A percentile compares a stretch with the other conserved stretches of the same genome.
Evolutionary conservation across 345 rosid species (phyloP).

Genomic region (sweet orange (Citrus sinensis)): DNA sequence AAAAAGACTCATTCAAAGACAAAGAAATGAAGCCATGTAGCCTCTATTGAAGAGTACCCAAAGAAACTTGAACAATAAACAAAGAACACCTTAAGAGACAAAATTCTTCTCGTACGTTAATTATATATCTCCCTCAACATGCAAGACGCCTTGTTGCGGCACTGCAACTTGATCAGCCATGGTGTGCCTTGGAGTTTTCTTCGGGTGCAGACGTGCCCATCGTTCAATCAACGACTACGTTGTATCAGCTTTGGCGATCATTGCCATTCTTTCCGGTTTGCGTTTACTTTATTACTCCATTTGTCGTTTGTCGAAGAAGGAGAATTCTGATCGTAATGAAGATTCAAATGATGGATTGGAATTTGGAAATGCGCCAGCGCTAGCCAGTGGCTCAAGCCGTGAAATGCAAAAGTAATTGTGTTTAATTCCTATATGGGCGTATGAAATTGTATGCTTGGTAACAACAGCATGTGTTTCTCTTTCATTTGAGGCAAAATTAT

Average conservation of each 20-base stretch:
- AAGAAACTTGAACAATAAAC: slow-evolving; percentile 4
- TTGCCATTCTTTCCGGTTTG: slow-evolving; percentile 29
- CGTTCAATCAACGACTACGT: slow-evolving; percentile 26
- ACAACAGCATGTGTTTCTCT: too few relatives aligned
- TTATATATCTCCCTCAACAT: background rate
- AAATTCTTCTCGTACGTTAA: background rate
- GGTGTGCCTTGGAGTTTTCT: slow-evolving; percentile 36
- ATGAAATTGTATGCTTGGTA: too few relatives aligned
- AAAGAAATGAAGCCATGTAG: slow-evolving; percentile 16
- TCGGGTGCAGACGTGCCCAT: slow-evolving; percentile 28
- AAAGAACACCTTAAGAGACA: slow-evolving; percentile 1
- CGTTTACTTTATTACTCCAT: slow-evolving; percentile 27
- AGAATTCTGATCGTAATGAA: background rate
- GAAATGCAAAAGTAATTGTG: background rate
- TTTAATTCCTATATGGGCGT: too few relatives aligned
- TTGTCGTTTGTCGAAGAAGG: slow-evolving; percentile 25
- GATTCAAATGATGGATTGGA: slow-evolving; percentile 9
- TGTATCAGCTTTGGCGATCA: slow-evolving; percentile 30
- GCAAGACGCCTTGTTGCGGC: background rate
- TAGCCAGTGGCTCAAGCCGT: background rate
- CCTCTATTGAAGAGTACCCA: background rate
- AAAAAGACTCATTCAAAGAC: slow-evolving; percentile 16
- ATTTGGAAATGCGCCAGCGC: slow-evolving; percentile 9
- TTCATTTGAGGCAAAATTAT: too few relatives aligned
- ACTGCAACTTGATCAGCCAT: slow-evolving; percentile 15